Percentiles rank a stretch among this genome's conserved stretches.
Evolutionary conservation across 2,329 filamentous ascomycete genomes (phyloP).

Genomic region (Aspergillus aculeatinus): DNA sequence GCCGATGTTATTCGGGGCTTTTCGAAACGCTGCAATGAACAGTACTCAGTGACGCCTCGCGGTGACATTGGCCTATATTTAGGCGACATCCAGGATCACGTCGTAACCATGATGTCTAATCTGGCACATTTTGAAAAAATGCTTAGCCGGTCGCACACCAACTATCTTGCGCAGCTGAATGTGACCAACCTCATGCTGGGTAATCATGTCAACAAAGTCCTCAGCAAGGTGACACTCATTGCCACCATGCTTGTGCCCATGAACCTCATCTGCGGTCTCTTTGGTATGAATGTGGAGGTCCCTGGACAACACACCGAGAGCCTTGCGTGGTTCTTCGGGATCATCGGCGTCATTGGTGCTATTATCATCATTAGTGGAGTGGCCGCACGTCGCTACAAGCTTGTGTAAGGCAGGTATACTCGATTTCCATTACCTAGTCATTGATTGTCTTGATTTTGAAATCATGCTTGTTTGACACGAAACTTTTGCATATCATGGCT

Average conservation of each 20-base stretch:
- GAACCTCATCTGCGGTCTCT: slow-evolving; percentile 74
- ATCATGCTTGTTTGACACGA: not conserved
- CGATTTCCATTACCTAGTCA: not conserved
- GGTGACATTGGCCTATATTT: slow-evolving; percentile 97
- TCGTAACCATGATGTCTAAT: slow-evolving; percentile 98
- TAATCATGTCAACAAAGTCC: slow-evolving; percentile 80
- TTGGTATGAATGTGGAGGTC: slow-evolving; percentile 53
- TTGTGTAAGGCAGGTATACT: slow-evolving; percentile 32
- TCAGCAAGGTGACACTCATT: slow-evolving; percentile 92
- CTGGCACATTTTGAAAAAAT: slow-evolving; percentile 97
- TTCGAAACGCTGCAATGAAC: slow-evolving; percentile 97
- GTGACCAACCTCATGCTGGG: slow-evolving; percentile 89
- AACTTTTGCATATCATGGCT: not conserved
- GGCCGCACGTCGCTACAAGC: slow-evolving; percentile 43
- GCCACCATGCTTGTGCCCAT: slow-evolving; percentile 95
- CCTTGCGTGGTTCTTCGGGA: slow-evolving; percentile 51
- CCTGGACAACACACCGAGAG: slow-evolving; percentile 39
- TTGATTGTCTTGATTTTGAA: not conserved
- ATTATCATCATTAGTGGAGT: slow-evolving; percentile 42
- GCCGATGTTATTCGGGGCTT: slow-evolving; percentile 98
- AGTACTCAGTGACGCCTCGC: slow-evolving; percentile 90
- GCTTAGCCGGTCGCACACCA: slow-evolving; percentile 87
- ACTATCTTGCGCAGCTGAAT: slow-evolving; percentile 91
- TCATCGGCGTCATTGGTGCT: slow-evolving; percentile 46
- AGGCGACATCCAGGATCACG: slow-evolving; percentile 97